Evolutionary conservation across 257 asterid species (phyloP).

Genomic region (Scutellaria minor): DNA sequence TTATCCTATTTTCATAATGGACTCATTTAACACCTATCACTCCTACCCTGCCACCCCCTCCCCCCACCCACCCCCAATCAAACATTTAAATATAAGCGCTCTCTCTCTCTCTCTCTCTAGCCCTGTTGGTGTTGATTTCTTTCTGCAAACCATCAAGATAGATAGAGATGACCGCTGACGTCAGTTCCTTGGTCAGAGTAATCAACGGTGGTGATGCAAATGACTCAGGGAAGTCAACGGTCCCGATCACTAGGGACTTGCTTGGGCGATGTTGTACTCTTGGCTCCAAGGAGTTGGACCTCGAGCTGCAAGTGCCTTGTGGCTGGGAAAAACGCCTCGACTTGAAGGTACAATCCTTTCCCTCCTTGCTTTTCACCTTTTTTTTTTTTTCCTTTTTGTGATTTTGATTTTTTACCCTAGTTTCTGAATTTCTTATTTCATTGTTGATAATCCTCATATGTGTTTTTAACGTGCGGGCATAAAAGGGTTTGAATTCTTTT

Average conservation of each 20-base stretch:
- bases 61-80: neutral
- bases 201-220: constrained; percentile 58
- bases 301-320: constrained; percentile 79
- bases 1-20: neutral
- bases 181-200: constrained; percentile 54
- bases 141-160: neutral
- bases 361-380: neutral
- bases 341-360: constrained; percentile 52
- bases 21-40: constrained; percentile 15
- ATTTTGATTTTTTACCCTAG: neutral
- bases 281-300: constrained; percentile 79
- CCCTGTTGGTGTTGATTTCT: neutral
- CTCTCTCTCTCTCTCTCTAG: neutral
- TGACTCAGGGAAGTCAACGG: constrained; percentile 57
- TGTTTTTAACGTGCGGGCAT: neutral
- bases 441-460: neutral
- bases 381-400: too few species aligned
- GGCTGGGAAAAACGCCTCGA: constrained; percentile 94
- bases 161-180: constrained; percentile 72
- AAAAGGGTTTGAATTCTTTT: neutral
- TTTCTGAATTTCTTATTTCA: neutral
- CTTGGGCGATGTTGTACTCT: constrained; percentile 69
- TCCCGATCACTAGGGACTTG: constrained; percentile 72
- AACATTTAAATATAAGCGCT: constrained; percentile 24
- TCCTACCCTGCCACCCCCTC: neutral